Evolutionary conservation across 2,329 filamentous ascomycete species (phyloP).

Genomic region (Esteya vermicola): DNA sequence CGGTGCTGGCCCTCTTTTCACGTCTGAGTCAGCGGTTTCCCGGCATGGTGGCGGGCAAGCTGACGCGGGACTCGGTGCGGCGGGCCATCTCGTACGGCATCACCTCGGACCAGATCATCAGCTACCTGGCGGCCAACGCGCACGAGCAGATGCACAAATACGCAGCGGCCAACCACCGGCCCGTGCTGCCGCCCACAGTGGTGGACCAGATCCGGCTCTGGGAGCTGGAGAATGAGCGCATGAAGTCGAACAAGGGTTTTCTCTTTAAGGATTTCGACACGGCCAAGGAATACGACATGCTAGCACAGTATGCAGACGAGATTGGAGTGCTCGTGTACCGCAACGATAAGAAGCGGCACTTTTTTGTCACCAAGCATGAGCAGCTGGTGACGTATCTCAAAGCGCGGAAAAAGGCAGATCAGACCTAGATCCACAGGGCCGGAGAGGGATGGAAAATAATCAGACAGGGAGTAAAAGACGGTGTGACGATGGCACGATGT

Average conservation of each 20-base stretch:
- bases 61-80: slow-evolving; percentile 79
- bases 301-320: slow-evolving; percentile 70
- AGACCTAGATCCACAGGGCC: too few species aligned
- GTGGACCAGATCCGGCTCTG: slow-evolving; percentile 95
- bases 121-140: slow-evolving; percentile 81
- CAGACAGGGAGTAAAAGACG: not conserved
- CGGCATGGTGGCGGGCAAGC: slow-evolving; percentile 82
- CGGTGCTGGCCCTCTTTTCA: slow-evolving; percentile 80
- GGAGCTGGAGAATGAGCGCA: slow-evolving; percentile 93
- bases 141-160: slow-evolving; percentile 83
- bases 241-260: slow-evolving; percentile 72
- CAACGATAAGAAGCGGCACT: slow-evolving; percentile 64
- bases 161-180: slow-evolving; percentile 40
- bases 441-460: not conserved
- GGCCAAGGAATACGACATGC: slow-evolving; percentile 53
- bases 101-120: slow-evolving; percentile 88
- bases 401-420: slow-evolving; percentile 40
- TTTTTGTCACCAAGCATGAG: slow-evolving; percentile 86
- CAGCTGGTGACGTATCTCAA: slow-evolving; percentile 73
- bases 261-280: slow-evolving; percentile 79
- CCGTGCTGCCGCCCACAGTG: slow-evolving; percentile 83
- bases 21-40: slow-evolving; percentile 82
- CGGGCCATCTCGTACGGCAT: slow-evolving; percentile 82
- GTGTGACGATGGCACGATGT: too few species aligned
- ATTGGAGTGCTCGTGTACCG: slow-evolving; percentile 84